Conservation (phyloP, 139 green algal species). For the Chlorella sorokiniana region DNA sequence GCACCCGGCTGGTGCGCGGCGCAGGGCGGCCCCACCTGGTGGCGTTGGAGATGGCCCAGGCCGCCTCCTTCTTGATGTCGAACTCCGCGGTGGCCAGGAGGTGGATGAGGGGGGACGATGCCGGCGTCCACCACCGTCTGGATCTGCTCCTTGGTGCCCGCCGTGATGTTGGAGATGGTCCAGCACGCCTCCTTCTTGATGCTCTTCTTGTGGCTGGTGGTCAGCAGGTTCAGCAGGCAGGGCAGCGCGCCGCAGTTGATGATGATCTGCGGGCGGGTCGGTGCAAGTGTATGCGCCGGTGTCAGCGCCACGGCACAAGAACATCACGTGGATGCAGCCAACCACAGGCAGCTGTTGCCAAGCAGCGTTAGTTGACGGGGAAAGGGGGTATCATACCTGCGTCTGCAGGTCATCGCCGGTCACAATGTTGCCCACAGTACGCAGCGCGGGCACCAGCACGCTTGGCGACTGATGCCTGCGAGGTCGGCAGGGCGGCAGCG, state of each 20-base stretch:
- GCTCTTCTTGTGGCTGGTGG: constrained; percentile 94
- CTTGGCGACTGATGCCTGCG: constrained; percentile 43
- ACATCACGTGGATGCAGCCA: not conserved
- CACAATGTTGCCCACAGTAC: constrained; percentile 99
- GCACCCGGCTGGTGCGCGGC: not conserved
- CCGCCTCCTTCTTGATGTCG: constrained; percentile 99
- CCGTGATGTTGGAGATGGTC: constrained; percentile 99
- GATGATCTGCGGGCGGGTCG: constrained; percentile 72
- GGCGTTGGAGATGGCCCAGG: constrained; percentile 99
- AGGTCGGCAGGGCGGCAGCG: not conserved
- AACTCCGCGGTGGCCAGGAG: constrained; percentile 93
- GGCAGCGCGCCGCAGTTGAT: constrained; percentile 97
- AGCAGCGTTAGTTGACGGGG: not conserved
- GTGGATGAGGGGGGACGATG: constrained; percentile 90
- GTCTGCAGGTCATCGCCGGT: constrained; percentile 98
- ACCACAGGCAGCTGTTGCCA: too few species aligned
- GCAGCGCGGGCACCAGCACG: constrained; percentile 96
- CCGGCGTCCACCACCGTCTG: constrained; percentile 86
- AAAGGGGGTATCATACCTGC: not conserved
- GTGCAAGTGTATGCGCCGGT: not conserved
- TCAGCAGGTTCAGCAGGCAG: constrained; percentile 94
- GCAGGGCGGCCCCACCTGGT: constrained; percentile 54
- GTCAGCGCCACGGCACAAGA: too few species aligned
- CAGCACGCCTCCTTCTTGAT: constrained; percentile 99
- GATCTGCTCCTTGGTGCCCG: constrained; percentile 99